Conservation (phyloP, 768 basidiomycete genomes). For the Pisolithus orientalis region DNA sequence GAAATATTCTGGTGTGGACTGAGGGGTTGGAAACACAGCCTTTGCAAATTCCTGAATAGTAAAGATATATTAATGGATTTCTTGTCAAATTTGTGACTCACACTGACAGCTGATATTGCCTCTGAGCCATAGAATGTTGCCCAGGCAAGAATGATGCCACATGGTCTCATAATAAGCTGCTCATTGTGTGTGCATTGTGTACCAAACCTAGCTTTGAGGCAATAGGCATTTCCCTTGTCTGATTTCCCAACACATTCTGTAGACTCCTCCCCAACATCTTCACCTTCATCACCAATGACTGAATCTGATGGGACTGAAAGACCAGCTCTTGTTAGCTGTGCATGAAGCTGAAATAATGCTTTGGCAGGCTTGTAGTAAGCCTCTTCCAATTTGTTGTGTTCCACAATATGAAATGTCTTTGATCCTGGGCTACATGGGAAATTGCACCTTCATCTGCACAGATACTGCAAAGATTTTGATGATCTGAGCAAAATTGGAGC, state of each 20-base stretch:
- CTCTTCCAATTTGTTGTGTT: slow-evolving; percentile 19
- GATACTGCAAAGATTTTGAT: slow-evolving; percentile 14
- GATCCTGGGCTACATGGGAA: slow-evolving; percentile 2
- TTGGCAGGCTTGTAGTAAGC: slow-evolving; percentile 14
- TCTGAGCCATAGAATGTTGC: slow-evolving; percentile 24
- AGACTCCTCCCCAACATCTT: not conserved
- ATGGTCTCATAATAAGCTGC: slow-evolving; percentile 20
- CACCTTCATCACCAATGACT: not conserved
- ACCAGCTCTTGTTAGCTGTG: slow-evolving; percentile 3
- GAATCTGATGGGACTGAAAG: slow-evolving; percentile 4
- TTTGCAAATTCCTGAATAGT: slow-evolving; percentile 9
- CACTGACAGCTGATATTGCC: slow-evolving; percentile 13
- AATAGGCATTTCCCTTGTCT: slow-evolving; percentile 5
- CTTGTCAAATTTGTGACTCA: not conserved
- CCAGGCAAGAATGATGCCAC: slow-evolving; percentile 19
- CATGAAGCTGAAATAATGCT: slow-evolving; percentile 22
- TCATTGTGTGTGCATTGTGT: slow-evolving; percentile 21
- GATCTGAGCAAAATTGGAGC: slow-evolving; percentile 19
- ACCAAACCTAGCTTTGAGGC: slow-evolving; percentile 15
- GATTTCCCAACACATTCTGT: slow-evolving; percentile 8
- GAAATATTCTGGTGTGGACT: slow-evolving; percentile 7
- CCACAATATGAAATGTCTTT: slow-evolving; percentile 14
- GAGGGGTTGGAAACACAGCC: slow-evolving; percentile 5
- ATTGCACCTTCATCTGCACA: slow-evolving; percentile 9
- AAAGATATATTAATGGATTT: not conserved